phyloP scores from a whole-genome alignment of 305 asterid genomes.

The Plantago coronopus region DNA sequence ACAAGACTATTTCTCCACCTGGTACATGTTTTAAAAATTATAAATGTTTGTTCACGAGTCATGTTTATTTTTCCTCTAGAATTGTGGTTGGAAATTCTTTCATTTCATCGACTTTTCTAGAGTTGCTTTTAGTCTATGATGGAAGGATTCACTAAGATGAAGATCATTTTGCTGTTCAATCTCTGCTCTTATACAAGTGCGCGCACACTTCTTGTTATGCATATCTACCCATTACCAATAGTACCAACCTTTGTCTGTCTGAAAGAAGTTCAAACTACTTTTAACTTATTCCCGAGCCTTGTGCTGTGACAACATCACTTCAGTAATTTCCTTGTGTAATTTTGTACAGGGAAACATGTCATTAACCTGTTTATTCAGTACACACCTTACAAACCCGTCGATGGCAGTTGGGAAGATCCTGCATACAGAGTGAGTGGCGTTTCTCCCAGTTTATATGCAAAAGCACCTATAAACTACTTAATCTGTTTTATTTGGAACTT shows the following conservation, averaged over 20 bases:
- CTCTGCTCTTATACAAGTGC: too few relatives aligned
- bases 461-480: conserved; percentile 9
- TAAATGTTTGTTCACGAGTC: conserved; percentile 11
- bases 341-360: conserved; percentile 73
- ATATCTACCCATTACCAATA: not conserved
- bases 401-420: conserved; percentile 94
- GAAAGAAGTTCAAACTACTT: not conserved
- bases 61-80: not conserved
- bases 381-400: conserved; percentile 85
- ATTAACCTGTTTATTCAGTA: conserved; percentile 86
- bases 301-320: not conserved
- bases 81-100: too few relatives aligned
- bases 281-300: conserved; percentile 5
- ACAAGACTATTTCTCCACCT: conserved; percentile 79
- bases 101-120: too few relatives aligned
- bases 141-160: not conserved
- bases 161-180: too few relatives aligned
- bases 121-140: too few relatives aligned
- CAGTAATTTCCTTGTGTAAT: conserved; percentile 18
- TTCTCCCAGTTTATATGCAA: conserved; percentile 6
- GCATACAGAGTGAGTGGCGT: conserved; percentile 63
- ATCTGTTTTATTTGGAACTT: conserved; percentile 10
- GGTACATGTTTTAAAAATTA: conserved; percentile 38
- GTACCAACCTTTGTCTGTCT: not conserved
- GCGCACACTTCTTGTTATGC: too few relatives aligned